A percentile compares a stretch with the other conserved stretches of the same genome.
phyloP scores from a whole-genome alignment of 1,284 basidiomycete species.

The Takashimella tepidaria region DNA sequence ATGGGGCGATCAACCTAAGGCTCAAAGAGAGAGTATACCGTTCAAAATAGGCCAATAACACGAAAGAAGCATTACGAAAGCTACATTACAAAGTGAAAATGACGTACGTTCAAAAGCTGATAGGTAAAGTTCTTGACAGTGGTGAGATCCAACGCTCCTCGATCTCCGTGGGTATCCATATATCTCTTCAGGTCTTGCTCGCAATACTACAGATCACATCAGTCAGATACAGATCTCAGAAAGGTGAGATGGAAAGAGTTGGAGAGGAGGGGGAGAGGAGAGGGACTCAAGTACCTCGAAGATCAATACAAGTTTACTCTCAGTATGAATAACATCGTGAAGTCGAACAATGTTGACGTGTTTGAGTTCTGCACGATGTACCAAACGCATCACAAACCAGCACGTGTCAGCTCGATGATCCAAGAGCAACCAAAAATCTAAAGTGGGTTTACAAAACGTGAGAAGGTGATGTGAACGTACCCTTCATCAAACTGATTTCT shows the following conservation, averaged over 20 bases:
- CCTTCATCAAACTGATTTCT: slow-evolving; percentile 91
- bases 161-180: slow-evolving; percentile 79
- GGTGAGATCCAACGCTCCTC: slow-evolving; percentile 60
- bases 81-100: too few species aligned
- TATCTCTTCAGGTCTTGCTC: slow-evolving; percentile 82
- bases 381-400: not conserved
- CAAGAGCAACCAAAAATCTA: not conserved
- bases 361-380: slow-evolving; percentile 62
- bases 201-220: slow-evolving; percentile 31
- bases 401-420: slow-evolving; percentile 1
- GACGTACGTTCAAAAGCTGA: slow-evolving; percentile 41
- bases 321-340: slow-evolving; percentile 93
- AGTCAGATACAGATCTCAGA: slow-evolving; percentile 2
- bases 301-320: slow-evolving; percentile 94
- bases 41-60: not conserved
- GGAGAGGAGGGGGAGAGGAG: too few species aligned
- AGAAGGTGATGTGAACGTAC: too few species aligned
- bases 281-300: slow-evolving; percentile 81
- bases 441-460: not conserved
- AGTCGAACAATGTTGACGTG: slow-evolving; percentile 93
- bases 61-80: too few species aligned
- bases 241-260: not conserved
- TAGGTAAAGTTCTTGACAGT: slow-evolving; percentile 66
- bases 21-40: not conserved
- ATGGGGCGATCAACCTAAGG: too few species aligned